Conservation (phyloP, 2,329 filamentous ascomycete genomes). For the Thyridium curvatum region DNA sequence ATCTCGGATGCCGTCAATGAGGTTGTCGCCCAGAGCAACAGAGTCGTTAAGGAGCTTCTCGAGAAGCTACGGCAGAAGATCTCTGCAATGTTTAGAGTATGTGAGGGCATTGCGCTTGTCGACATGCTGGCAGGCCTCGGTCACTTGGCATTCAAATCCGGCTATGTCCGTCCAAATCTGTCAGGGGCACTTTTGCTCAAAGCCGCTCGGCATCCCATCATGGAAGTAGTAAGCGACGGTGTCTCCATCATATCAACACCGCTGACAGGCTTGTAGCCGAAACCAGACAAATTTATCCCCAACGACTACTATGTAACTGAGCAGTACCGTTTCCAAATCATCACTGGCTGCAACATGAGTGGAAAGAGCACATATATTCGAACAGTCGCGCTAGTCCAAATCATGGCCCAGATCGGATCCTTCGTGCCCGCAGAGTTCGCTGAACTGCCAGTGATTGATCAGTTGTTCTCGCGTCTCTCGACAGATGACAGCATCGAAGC, state of each 20-base stretch:
- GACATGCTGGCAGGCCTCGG: constrained; percentile 81
- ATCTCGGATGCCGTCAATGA: constrained; percentile 79
- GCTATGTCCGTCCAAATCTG: constrained; percentile 61
- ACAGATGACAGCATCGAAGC: constrained; percentile 83
- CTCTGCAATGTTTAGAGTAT: constrained; percentile 71
- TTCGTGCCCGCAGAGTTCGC: constrained; percentile 87
- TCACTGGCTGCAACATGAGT: constrained; percentile 97
- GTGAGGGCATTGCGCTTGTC: constrained; percentile 77
- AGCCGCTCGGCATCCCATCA: constrained; percentile 69
- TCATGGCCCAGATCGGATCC: constrained; percentile 91
- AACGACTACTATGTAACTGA: constrained; percentile 85
- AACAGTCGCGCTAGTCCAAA: constrained; percentile 71
- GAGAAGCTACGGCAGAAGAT: constrained; percentile 65
- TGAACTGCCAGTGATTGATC: constrained; percentile 70
- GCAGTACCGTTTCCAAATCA: constrained; percentile 80
- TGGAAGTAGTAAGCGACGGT: constrained; percentile 50
- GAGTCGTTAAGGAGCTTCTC: constrained; percentile 66
- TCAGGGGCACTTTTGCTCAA: constrained; percentile 66
- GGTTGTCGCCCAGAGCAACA: constrained; percentile 76
- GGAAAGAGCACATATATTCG: constrained; percentile 95
- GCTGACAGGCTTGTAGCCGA: constrained; percentile 42
- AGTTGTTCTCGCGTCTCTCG: constrained; percentile 82
- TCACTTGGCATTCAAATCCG: constrained; percentile 55
- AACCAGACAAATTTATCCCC: constrained; percentile 60
- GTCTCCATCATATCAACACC: neutral